Conservation (phyloP, 169 alveolate genomes). For the Cryptosporidium tyzzeri region DNA sequence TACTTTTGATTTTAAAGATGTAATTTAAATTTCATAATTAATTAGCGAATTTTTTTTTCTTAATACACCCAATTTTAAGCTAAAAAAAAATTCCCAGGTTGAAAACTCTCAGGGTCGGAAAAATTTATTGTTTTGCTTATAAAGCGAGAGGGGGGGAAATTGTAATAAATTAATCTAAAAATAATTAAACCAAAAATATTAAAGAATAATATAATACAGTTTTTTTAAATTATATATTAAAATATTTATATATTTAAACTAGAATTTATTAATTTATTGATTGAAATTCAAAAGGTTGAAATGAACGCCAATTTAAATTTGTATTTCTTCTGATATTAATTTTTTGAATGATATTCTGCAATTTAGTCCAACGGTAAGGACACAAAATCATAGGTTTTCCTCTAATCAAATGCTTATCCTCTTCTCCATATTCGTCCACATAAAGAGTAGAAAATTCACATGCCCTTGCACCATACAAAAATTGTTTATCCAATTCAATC, state of each 20-base stretch:
- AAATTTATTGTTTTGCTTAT: neutral
- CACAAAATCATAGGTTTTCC: constrained; percentile 62
- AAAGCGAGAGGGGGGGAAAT: no score
- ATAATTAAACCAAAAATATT: no score
- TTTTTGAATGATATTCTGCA: constrained; percentile 11
- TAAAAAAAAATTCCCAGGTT: neutral
- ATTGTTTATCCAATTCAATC: constrained; percentile 24
- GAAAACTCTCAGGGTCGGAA: constrained; percentile 14
- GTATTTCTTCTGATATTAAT: constrained; percentile 19
- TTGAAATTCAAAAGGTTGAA: constrained; percentile 38
- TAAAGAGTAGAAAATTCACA: constrained; percentile 46
- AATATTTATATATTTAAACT: neutral
- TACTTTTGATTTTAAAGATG: neutral
- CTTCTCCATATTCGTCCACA: constrained; percentile 74
- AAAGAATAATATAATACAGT: no score
- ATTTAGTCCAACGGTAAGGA: constrained; percentile 14
- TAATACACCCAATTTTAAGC: neutral
- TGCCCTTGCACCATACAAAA: constrained; percentile 35
- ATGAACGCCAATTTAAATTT: constrained; percentile 35
- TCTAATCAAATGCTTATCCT: constrained; percentile 32
- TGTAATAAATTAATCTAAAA: no score
- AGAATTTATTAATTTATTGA: neutral
- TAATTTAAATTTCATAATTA: neutral
- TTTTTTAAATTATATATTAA: neutral
- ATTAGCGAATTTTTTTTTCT: neutral